Evolutionary conservation across 441 rosid genomes (phyloP), one percentile per base, ranked within the genome.

Genomic region (Adansonia grandidieri): DNA sequence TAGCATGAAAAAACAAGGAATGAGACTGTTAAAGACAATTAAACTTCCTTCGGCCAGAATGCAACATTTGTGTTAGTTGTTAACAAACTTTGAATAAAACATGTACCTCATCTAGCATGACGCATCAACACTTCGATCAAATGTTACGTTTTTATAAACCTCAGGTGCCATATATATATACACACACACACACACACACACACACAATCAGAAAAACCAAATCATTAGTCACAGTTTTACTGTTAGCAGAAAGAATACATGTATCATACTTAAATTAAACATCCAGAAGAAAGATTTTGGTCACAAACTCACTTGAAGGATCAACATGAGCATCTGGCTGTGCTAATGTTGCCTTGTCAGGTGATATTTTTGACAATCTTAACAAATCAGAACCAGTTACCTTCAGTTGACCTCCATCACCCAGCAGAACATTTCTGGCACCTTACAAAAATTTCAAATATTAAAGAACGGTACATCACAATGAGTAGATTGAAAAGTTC

Each of bases 371-470:
- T 60, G 91, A 85, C 84, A 90, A 73, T 77, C 87, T 89, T 81
- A 90, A 79, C 90, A 91, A 85, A 54, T 98, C 98, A 86, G 94
- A 96, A 77, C 98, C 98, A 69, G 95, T 78, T 53, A 96, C 88
- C 86, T 96, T 96, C 88, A 91, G 84, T 7, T 76, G 93, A 77
- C 98, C 96, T 75, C 97, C 93, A 83, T 48, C 84, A 87, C 94
- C 99, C 92, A 92, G 94, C 96, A 94, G 91, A 90, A 96, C 86
- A 91, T 94, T 96, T 91, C 99, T 96, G 98, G 90, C 95, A 94
- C 97, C 99, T 96, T 96, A 90, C 89, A 83, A 88, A 90, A 32
- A 91, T 90, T 87, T 91, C 84, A 83, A 83, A 87, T 85, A 88
- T 91, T 91, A 93, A 89, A 82, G 83, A 88, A 83, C 70, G 84